These are phyloP conservation scores for Ogataea pignaliae DNA, from an alignment of 805 yeast genomes.

Conservation along the genomic window DNA sequence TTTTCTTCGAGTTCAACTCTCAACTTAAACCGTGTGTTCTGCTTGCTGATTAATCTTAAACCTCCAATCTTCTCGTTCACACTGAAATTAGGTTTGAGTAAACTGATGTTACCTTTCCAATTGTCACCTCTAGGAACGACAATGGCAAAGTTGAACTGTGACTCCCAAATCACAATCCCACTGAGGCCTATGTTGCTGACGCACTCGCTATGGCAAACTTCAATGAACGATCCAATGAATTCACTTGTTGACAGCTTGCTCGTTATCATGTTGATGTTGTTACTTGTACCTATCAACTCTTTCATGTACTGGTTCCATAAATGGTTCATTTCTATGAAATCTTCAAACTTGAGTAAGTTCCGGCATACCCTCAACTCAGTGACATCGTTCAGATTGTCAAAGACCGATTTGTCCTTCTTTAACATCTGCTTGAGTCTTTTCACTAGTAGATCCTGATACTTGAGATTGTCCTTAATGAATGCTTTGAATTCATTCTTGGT, in stretches of 20 bases:
- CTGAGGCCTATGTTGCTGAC: slow-evolving; percentile 51
- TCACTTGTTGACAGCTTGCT: slow-evolving; percentile 72
- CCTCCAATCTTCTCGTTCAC: slow-evolving; percentile 49
- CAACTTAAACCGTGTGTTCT: slow-evolving; percentile 58
- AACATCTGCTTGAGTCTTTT: slow-evolving; percentile 29
- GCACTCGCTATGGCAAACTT: slow-evolving; percentile 55
- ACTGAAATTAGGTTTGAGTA: slow-evolving; percentile 14
- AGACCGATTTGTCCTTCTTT: slow-evolving; percentile 22
- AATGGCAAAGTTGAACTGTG: slow-evolving; percentile 65
- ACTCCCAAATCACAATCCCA: slow-evolving; percentile 84
- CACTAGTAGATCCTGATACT: slow-evolving; percentile 36
- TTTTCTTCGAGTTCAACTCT: slow-evolving; percentile 33
- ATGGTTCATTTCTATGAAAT: slow-evolving; percentile 49
- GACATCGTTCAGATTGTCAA: slow-evolving; percentile 17
- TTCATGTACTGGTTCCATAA: slow-evolving; percentile 72
- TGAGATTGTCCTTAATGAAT: slow-evolving; percentile 35
- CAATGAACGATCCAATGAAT: slow-evolving; percentile 68
- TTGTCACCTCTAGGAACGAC: slow-evolving; percentile 42
- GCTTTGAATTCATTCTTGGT: slow-evolving; percentile 38
- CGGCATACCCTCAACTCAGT: slow-evolving; percentile 18
- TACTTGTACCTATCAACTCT: slow-evolving; percentile 41
- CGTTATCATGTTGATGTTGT: slow-evolving; percentile 32
- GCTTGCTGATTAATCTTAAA: slow-evolving; percentile 60
- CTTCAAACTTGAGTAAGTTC: slow-evolving; percentile 36
- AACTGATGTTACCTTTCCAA: slow-evolving; percentile 29